phyloP scores from a whole-genome alignment of 1,139 yeast species.

The Kodamaea fungicola region DNA sequence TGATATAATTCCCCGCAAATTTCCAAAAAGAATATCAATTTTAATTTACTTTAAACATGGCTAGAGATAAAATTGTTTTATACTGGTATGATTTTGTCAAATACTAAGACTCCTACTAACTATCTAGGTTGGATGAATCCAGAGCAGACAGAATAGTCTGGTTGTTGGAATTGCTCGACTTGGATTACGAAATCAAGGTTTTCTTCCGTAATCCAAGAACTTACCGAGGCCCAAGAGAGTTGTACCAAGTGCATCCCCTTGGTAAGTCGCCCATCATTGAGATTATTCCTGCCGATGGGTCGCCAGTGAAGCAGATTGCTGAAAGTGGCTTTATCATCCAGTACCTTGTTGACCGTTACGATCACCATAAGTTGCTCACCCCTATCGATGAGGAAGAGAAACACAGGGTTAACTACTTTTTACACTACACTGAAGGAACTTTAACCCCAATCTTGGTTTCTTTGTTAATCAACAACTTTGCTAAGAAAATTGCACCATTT shows the following conservation, averaged over 20 bases:
- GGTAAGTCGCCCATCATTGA: constrained; percentile 58
- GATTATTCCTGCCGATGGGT: constrained; percentile 44
- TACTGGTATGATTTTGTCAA: constrained; percentile 24
- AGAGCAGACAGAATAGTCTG: constrained; percentile 54
- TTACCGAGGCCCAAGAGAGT: constrained; percentile 42
- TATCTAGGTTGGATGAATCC: constrained; percentile 45
- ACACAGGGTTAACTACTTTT: constrained; percentile 44
- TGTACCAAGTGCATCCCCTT: constrained; percentile 51
- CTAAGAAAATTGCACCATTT: constrained; percentile 43
- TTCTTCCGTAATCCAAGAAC: constrained; percentile 46
- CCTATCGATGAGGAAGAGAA: constrained; percentile 31
- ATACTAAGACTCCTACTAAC: constrained; percentile 7
- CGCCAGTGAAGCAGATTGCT: constrained; percentile 29
- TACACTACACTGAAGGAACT: constrained; percentile 58
- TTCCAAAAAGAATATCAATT: background rate
- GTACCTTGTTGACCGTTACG: constrained; percentile 41
- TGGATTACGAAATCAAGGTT: constrained; percentile 49
- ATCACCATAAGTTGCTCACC: constrained; percentile 29
- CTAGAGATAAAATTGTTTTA: constrained; percentile 23
- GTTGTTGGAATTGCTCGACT: constrained; percentile 50
- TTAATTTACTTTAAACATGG: constrained; percentile 2
- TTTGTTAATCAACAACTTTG: constrained; percentile 37
- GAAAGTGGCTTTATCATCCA: constrained; percentile 50
- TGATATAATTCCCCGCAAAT: background rate
- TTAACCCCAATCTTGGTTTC: constrained; percentile 46